Evolutionary conservation across 148 eudicot genomes (phyloP), one percentile per base, ranked within the genome.

Genomic region (Rhododendron ferrugineum): DNA sequence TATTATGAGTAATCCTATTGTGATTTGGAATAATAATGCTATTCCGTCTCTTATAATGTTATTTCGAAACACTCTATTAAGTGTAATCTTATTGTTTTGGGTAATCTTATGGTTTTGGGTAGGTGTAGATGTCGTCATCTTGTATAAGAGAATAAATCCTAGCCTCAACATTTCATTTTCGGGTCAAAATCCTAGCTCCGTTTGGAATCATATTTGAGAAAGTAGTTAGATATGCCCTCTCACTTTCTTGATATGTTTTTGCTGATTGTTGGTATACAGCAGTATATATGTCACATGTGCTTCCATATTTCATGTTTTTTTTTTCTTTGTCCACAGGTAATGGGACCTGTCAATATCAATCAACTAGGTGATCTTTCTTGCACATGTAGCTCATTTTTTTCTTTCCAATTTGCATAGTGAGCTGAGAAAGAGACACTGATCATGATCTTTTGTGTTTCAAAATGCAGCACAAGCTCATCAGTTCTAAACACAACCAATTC

Each of bases 391-490:
- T 78, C 44, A 5, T 40, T 5, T 40, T 37, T 5, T 78, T 36
- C 2, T 42, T 26, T 5, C 28, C 79, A 42, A 40, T 11, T 70
- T 56, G 50, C 52, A 68, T 13, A 11, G 8, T 7, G n/a, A 11
- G 37, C 44, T 0, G 28, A 46, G 11, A 26, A 26, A 34, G 11
- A 58, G 32, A 11, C 5, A 26, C 64, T 82, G 3, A 7, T 28
- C 4, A 6, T 5, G 7, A 40, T 40, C 6, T 40, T n/a, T n/a
- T 46, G 40, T 74, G 79, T 83, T 40, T 49, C 11, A 32, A 68
- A 86, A 28, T 82, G 89, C 97, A 97, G 99, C 94, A 97, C 98
- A n/a, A 95, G 94, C 88, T 90, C 98, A 62, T 94, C 99, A 1
- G 90, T 97, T 46, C 86, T 96, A 52, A 93, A 96, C 90, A 96